Evolutionary conservation across 2,329 filamentous ascomycete genomes (phyloP), one percentile per base, ranked within the genome.

Genomic region (Neonectria hederae): DNA sequence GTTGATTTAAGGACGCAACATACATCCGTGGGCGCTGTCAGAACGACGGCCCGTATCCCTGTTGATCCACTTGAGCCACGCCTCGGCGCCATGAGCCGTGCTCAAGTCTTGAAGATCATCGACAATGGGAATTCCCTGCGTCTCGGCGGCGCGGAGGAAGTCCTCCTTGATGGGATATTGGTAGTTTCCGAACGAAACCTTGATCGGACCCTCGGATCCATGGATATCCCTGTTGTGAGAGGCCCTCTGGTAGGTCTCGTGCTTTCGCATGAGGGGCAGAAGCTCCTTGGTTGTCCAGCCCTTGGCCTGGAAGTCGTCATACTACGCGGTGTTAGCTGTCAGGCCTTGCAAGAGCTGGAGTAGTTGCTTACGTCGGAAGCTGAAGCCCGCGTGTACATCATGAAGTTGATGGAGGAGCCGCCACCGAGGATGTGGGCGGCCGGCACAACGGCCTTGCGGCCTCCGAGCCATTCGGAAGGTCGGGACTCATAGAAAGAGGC

Each of bases 51-150:
- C 61, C 2, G 61, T 66, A 53, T 87, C 87, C 63, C 87, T 86
- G 74, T 94, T 94, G 78, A 94, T 94, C 92, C 92, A 94, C 79
- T 94, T 94, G 60, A 94, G 81, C 92, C 92, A 94, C 69, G 94
- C 91, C 79, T 94, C 91, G 49, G 91, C 92, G 66, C 92, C 92
- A 63, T 89, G 87, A 14, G 80, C 89, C 1, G 89, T 92, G 28
- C 80, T 81, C 56, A 94, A 80, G 72, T 94, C 92, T 76, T 94
- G 89, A 4, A 93, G 83, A 75, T 94, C 92, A 74, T 94, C 91
- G 13, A 92, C 92, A 13, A 87, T 83, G 0, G 81, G 92, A 63
- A 94, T 93, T 21, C 88, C 91, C 75, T 93, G 91, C 0, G 89
- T 90, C 72, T 93, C 90, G 3, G 87, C 83, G 17, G 90, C 90